A percentile compares a stretch with the other conserved stretches of the same genome.
Conservation (phyloP, 1,139 yeast species). For the Magnusiomyces suaveolens region DNA sequence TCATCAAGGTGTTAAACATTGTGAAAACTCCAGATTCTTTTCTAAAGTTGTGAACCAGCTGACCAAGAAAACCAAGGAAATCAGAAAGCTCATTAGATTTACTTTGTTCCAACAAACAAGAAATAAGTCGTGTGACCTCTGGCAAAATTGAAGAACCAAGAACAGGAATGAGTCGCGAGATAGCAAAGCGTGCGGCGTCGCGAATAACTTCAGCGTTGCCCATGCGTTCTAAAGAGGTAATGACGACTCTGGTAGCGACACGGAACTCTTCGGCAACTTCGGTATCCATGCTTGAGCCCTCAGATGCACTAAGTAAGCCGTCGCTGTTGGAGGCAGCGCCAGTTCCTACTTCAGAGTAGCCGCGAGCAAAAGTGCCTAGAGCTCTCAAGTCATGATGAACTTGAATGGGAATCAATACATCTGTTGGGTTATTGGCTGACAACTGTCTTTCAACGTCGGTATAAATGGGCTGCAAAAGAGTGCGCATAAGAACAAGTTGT, state of each 20-base stretch:
- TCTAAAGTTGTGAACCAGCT: constrained; percentile 69
- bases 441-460: constrained; percentile 54
- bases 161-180: constrained; percentile 77
- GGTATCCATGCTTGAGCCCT: constrained; percentile 16
- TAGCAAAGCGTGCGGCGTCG: constrained; percentile 77
- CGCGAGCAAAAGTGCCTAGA: constrained; percentile 81
- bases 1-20: constrained; percentile 58
- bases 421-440: constrained; percentile 30
- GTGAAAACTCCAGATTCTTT: constrained; percentile 60
- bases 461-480: constrained; percentile 72
- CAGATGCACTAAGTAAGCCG: constrained; percentile 1
- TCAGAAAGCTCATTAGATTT: constrained; percentile 62
- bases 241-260: constrained; percentile 70
- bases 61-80: constrained; percentile 79
- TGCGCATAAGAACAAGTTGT: constrained; percentile 22
- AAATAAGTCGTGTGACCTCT: constrained; percentile 63
- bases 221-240: constrained; percentile 72
- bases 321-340: constrained; percentile 14
- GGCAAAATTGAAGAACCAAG: constrained; percentile 46
- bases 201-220: constrained; percentile 60
- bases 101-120: constrained; percentile 60
- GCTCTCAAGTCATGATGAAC: constrained; percentile 85
- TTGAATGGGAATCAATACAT: constrained; percentile 48
- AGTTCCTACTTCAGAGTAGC: constrained; percentile 44
- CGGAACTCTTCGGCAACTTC: constrained; percentile 44